Evolutionary conservation across 768 basidiomycete species (phyloP).

Genomic region (Tubosaeta brunneosetosa): DNA sequence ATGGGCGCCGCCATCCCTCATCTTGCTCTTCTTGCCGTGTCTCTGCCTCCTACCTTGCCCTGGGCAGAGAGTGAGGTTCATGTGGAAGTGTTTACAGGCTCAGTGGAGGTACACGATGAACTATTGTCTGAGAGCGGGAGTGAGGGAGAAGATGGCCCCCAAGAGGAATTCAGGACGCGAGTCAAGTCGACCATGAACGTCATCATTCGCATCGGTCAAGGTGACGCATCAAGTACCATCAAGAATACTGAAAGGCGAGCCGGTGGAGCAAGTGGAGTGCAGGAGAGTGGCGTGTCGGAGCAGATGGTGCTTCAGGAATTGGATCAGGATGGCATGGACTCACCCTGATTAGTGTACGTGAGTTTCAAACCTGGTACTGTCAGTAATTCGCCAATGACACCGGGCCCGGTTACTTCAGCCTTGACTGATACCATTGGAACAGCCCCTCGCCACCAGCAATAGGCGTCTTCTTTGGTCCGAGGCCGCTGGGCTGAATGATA

Average conservation of each 20-base stretch:
- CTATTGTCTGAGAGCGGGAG: conserved; percentile 38
- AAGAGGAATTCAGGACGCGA: conserved; percentile 54
- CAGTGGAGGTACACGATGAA: conserved; percentile 75
- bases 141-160: conserved; percentile 58
- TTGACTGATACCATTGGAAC: neutral
- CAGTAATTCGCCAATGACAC: neutral
- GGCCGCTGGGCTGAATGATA: neutral
- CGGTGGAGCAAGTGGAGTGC: conserved; percentile 9
- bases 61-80: conserved; percentile 59
- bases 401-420: neutral
- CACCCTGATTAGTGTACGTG: conserved; percentile 9
- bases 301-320: conserved; percentile 39
- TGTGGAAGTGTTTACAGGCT: conserved; percentile 61
- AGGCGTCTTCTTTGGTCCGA: neutral
- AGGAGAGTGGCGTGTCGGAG: conserved; percentile 8
- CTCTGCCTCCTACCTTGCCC: conserved; percentile 70
- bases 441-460: neutral
- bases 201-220: conserved; percentile 58
- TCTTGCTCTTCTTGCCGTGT: conserved; percentile 62
- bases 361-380: conserved; percentile 1
- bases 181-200: conserved; percentile 66
- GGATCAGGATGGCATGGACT: conserved; percentile 41
- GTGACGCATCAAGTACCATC: conserved; percentile 34
- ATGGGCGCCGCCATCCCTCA: conserved; percentile 91
- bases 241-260: conserved; percentile 6